phyloP scores from a whole-genome alignment of 2,329 filamentous ascomycete species.

The Fusarium devonianum region DNA sequence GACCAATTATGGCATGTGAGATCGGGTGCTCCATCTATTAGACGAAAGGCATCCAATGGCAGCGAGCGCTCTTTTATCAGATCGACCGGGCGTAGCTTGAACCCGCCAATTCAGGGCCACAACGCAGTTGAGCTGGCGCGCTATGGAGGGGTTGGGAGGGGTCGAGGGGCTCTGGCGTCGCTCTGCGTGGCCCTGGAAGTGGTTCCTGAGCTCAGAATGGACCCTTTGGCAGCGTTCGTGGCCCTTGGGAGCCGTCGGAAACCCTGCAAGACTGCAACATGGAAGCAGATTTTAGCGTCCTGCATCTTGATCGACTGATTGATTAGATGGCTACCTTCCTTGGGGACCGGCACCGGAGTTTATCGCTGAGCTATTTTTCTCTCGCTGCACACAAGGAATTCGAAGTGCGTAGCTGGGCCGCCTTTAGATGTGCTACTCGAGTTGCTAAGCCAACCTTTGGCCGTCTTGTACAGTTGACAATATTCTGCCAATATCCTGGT shows the following conservation, averaged over 20 bases:
- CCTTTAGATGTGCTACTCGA: not conserved
- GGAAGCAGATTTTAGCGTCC: conserved; percentile 22
- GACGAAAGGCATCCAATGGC: conserved; percentile 13
- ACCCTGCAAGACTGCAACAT: conserved; percentile 20
- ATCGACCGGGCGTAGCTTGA: conserved; percentile 34
- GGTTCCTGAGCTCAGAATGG: conserved; percentile 3
- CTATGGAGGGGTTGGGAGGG: conserved; percentile 14
- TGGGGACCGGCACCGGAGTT: conserved; percentile 6
- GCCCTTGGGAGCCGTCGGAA: conserved; percentile 3
- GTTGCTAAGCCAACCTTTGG: not conserved
- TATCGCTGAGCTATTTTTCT: not conserved
- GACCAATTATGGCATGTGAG: conserved; percentile 44
- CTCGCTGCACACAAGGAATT: conserved; percentile 12
- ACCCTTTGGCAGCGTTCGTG: conserved; percentile 10
- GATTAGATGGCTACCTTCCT: conserved; percentile 38
- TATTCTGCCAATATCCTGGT: not conserved
- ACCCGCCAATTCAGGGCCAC: conserved; percentile 8
- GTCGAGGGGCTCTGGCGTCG: conserved; percentile 3
- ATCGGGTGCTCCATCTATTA: conserved; percentile 29
- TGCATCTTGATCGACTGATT: conserved; percentile 42
- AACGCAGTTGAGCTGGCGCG: conserved; percentile 10
- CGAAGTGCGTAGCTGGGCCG: conserved; percentile 3
- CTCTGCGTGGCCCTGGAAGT: conserved; percentile 6
- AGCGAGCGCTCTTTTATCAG: conserved; percentile 29
- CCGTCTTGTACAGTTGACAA: not conserved